Percentiles rank a stretch among this genome's conserved stretches.
phyloP scores from a whole-genome alignment of 768 basidiomycete species.

The Kwoniella bestiolae region DNA sequence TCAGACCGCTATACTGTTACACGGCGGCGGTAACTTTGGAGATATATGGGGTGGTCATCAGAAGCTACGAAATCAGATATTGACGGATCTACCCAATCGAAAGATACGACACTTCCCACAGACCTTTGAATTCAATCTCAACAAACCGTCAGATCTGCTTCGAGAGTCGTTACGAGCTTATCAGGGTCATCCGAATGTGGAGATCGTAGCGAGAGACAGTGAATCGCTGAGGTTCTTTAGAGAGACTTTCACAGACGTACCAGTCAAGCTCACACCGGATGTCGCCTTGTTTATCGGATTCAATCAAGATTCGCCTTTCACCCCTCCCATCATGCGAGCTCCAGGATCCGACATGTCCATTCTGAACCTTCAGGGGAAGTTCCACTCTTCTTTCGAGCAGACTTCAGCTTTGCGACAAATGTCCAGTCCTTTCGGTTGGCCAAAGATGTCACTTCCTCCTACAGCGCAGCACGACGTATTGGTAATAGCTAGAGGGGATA shows the following conservation, averaged over 20 bases:
- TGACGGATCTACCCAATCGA: conserved; percentile 1
- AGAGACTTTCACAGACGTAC: conserved; percentile 5
- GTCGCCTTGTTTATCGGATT: conserved; percentile 13
- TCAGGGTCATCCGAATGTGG: conserved; percentile 6
- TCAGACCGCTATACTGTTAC: conserved; percentile 10
- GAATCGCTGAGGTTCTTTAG: conserved; percentile 5
- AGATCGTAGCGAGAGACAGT: conserved; percentile 5
- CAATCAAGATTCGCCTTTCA: conserved; percentile 10
- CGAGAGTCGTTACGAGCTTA: conserved; percentile 6
- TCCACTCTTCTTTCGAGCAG: background rate
- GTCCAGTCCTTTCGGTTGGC: conserved; percentile 13
- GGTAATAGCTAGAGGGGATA: conserved; percentile 13
- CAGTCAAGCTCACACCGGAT: conserved; percentile 13
- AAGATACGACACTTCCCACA: conserved; percentile 19
- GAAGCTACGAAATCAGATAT: conserved; percentile 9
- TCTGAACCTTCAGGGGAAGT: background rate
- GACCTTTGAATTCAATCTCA: conserved; percentile 12
- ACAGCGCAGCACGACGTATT: conserved; percentile 6
- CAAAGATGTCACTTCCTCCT: conserved; percentile 4
- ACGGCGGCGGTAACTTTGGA: conserved; percentile 17
- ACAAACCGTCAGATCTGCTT: conserved; percentile 8
- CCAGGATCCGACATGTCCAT: conserved; percentile 11
- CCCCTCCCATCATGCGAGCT: conserved; percentile 20
- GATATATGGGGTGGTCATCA: conserved; percentile 16
- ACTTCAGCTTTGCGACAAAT: background rate